Evolutionary conservation across 2,329 filamentous ascomycete species (phyloP).

Genomic region (Orbilia blumenaviensis): DNA sequence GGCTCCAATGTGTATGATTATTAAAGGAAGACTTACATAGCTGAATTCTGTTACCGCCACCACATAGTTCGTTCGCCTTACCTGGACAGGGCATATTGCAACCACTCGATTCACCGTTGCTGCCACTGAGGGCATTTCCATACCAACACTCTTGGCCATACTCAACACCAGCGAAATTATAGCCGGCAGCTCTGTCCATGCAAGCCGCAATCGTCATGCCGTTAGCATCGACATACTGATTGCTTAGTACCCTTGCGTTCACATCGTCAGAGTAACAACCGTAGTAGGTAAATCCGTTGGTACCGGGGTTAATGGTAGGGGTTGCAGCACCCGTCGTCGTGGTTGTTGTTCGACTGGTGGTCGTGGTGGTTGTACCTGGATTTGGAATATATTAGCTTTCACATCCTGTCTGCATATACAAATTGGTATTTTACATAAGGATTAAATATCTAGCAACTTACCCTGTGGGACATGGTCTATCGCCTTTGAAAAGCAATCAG

Average conservation of each 20-base stretch:
- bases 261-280: constrained; percentile 59
- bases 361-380: background rate
- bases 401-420: background rate
- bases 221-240: constrained; percentile 53
- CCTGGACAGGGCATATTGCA: constrained; percentile 68
- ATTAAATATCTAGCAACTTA: background rate
- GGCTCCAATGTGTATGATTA: background rate
- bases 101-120: constrained; percentile 55
- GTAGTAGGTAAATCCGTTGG: constrained; percentile 18
- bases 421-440: background rate
- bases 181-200: constrained; percentile 57
- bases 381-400: background rate
- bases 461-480: constrained; percentile 11
- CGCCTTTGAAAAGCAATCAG: constrained; percentile 13
- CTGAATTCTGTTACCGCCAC: constrained; percentile 63
- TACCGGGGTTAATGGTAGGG: constrained; percentile 18
- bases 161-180: constrained; percentile 61
- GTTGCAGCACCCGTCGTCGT: background rate
- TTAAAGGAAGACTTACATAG: background rate
- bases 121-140: background rate
- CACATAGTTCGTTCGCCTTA: constrained; percentile 66
- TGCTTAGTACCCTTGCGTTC: constrained; percentile 59
- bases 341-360: background rate
- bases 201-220: constrained; percentile 60
- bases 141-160: constrained; percentile 55